Conservation (phyloP, 2,329 filamentous ascomycete genomes). For the Nemania sp. region DNA sequence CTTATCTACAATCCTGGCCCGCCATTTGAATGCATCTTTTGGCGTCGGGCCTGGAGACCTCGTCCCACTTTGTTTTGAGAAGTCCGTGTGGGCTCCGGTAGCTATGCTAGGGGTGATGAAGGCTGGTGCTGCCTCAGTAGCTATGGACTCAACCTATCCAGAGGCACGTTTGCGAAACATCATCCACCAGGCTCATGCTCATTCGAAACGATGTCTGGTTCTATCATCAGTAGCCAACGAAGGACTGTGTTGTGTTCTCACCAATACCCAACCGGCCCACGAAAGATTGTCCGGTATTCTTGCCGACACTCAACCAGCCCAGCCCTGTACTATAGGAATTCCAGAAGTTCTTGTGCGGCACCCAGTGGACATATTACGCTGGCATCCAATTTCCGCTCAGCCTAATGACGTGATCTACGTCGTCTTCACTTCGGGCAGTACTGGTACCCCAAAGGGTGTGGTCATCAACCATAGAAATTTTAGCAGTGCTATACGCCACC, state of each 20-base stretch:
- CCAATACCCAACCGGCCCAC: constrained; percentile 1
- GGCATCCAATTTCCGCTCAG: background rate
- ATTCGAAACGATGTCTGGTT: background rate
- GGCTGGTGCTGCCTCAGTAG: background rate
- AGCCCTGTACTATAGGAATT: background rate
- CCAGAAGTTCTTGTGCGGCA: background rate
- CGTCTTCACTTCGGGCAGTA: constrained; percentile 8
- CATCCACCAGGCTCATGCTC: constrained; percentile 1
- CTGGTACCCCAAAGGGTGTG: constrained; percentile 4
- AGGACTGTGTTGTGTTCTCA: background rate
- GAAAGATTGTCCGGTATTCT: background rate
- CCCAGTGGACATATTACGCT: background rate
- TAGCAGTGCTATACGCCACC: background rate
- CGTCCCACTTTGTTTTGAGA: constrained; percentile 9
- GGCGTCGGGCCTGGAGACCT: background rate
- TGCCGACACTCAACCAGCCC: background rate
- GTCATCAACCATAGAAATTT: constrained; percentile 5
- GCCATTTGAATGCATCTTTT: background rate
- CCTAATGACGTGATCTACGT: background rate
- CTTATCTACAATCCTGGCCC: background rate
- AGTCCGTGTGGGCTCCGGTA: constrained; percentile 11
- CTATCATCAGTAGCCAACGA: constrained; percentile 3
- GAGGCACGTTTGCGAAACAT: background rate
- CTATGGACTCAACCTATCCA: constrained; percentile 2
- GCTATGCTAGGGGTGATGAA: constrained; percentile 6